phyloP scores from a whole-genome alignment of 305 asterid species.

The Fraxinus velutina region DNA sequence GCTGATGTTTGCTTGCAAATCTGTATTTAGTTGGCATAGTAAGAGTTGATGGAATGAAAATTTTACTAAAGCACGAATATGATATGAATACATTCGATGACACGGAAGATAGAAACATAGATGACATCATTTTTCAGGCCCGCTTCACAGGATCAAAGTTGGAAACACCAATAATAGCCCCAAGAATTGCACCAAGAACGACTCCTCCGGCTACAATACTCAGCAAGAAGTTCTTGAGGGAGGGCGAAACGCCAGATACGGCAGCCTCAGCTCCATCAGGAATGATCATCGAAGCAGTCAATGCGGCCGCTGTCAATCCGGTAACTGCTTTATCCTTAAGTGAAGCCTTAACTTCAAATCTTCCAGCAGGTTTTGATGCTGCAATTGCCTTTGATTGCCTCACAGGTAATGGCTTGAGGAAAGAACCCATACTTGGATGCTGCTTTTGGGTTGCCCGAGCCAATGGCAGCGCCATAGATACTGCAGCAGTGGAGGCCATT shows the following conservation, averaged over 20 bases:
- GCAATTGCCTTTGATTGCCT: conserved; percentile 33
- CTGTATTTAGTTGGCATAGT: not conserved
- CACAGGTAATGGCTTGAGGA: conserved; percentile 56
- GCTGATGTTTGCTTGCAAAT: not conserved
- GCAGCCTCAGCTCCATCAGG: conserved; percentile 83
- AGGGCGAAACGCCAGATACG: conserved; percentile 45
- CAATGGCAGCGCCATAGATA: conserved; percentile 58
- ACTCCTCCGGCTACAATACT: conserved; percentile 84
- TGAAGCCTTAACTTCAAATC: conserved; percentile 54
- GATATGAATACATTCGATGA: conserved; percentile 22
- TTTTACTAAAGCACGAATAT: conserved; percentile 14
- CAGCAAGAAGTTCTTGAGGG: conserved; percentile 79
- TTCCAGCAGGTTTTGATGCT: conserved; percentile 33
- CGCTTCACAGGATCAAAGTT: conserved; percentile 92
- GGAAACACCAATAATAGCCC: conserved; percentile 68
- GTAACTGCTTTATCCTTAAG: conserved; percentile 70
- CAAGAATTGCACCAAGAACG: conserved; percentile 50
- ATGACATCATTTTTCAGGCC: conserved; percentile 36
- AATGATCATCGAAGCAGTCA: conserved; percentile 60
- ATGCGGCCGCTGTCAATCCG: conserved; percentile 69
- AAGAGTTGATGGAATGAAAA: not conserved
- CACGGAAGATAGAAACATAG: conserved; percentile 22
- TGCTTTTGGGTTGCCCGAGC: conserved; percentile 45
- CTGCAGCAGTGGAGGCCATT: conserved; percentile 75
- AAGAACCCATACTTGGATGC: conserved; percentile 34